Base-by-base conservation (phyloP, 2,329 filamentous ascomycete genomes). In the Blastomyces emzantsi region DNA sequence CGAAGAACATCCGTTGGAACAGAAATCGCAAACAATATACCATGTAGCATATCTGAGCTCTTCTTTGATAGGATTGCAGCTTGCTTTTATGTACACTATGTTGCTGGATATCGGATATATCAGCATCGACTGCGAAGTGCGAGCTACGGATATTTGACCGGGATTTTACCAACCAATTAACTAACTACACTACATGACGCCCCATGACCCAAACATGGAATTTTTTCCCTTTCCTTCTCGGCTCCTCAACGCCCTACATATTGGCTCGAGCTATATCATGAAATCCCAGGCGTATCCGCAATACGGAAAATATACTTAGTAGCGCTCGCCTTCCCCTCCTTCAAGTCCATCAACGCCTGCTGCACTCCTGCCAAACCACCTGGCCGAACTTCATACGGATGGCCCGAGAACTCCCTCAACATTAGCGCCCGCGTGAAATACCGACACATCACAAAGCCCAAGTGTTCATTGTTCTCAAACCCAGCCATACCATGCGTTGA, bases 291-390 rank as follows among this genome's bases (percentile, higher is more conserved):
- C 30, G 82, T 83, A 47, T 85, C 81, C 9, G 67, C 77, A 72
- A 85, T 80, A 66, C 76, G 77, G 69, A 85, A 84, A 0, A 89
- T 82, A 75, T 87, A 88, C 74, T 89, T 89, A 0, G 84, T 78
- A 1, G 80, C 86, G 69, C 82, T 86, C 28, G 83, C 85, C 72
- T 83, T 85, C 0, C 86, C 86, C 36, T 78, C 79, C 70, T 81
- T 83, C 70, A 89, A 71, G 66, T 84, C 81, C 67, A 73, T 72
- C 72, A 89, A 69, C 0, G 76, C 85, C 43, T 70, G 73, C 45
- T 61, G 57, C 41, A 67, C 22, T 0, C 85, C 83, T 3, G 71
- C 76, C 60, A 88, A 68, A 0, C 85, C 85, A 2, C 83, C 82
- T 0, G 76, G 72, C 2, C 82, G 72, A 17, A 84, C 76, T 68